phyloP scores from a whole-genome alignment of 371 early-diverging fungal genomes.

The Haplosporangium sp. region DNA sequence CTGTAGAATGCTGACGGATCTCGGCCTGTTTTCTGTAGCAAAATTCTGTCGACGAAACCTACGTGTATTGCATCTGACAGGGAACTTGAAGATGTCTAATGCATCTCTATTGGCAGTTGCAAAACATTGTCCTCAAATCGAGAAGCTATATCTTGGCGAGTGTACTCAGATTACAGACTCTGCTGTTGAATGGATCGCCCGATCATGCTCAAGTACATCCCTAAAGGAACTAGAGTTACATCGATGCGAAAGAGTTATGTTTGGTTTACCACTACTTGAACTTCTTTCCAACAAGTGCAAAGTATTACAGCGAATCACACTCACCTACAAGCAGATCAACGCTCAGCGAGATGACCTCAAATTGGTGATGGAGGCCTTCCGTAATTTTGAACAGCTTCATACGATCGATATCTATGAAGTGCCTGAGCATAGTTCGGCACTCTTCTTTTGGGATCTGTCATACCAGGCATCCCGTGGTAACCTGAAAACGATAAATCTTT shows the following conservation, averaged over 20 bases:
- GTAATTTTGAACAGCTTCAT: conserved; percentile 24
- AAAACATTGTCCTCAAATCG: conserved; percentile 40
- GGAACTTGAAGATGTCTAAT: conserved; percentile 46
- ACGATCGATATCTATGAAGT: conserved; percentile 37
- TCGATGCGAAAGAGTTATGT: conserved; percentile 44
- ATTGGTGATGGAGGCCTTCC: conserved; percentile 54
- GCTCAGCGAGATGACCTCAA: conserved; percentile 50
- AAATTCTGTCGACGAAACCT: conserved; percentile 51
- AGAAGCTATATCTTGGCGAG: conserved; percentile 34
- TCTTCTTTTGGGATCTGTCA: conserved; percentile 55
- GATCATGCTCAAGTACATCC: conserved; percentile 29
- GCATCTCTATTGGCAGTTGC: conserved; percentile 36
- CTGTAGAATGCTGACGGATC: conserved; percentile 42
- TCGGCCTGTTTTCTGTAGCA: conserved; percentile 43
- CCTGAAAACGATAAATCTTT: conserved; percentile 32
- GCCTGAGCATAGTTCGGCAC: conserved; percentile 50
- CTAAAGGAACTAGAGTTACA: conserved; percentile 48
- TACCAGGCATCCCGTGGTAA: conserved; percentile 36
- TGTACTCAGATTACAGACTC: conserved; percentile 44
- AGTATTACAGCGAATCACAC: conserved; percentile 40
- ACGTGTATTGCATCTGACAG: conserved; percentile 34
- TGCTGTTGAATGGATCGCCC: conserved; percentile 47
- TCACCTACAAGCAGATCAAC: conserved; percentile 53
- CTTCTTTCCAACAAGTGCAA: conserved; percentile 28
- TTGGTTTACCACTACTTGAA: conserved; percentile 34